Percentiles rank a stretch among this genome's conserved stretches.
These are phyloP conservation scores for Exophiala viscosa DNA, from an alignment of 2,329 filamentous ascomycete species.

Conservation along the genomic window DNA sequence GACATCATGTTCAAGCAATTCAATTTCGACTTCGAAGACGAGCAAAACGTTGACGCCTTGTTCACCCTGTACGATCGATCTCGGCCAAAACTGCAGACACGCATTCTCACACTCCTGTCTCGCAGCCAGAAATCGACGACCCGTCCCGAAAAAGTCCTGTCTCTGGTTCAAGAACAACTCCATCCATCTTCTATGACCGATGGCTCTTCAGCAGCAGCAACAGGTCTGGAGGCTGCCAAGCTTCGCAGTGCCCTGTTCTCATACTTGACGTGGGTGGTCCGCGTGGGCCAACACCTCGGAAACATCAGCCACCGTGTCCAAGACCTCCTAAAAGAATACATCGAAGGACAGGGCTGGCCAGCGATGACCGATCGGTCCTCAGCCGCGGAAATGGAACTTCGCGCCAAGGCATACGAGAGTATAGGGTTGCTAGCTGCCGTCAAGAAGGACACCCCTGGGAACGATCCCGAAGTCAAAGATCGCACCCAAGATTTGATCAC, in stretches of 20 bases:
- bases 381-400: constrained; percentile 61
- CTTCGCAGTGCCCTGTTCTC: constrained; percentile 78
- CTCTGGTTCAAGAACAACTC: constrained; percentile 65
- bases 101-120: constrained; percentile 69
- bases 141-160: constrained; percentile 64
- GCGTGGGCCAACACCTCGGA: constrained; percentile 63
- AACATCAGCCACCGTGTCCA: constrained; percentile 57
- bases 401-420: constrained; percentile 82
- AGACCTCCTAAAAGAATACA: constrained; percentile 70
- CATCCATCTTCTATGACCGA: constrained; percentile 36
- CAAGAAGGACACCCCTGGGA: constrained; percentile 41
- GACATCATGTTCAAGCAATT: constrained; percentile 85
- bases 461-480: constrained; percentile 51
- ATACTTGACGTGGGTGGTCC: constrained; percentile 82
- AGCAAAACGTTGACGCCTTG: constrained; percentile 59
- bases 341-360: constrained; percentile 82
- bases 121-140: constrained; percentile 72
- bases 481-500: constrained; percentile 54
- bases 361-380: constrained; percentile 54
- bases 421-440: constrained; percentile 73
- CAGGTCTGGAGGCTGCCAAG: constrained; percentile 71
- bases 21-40: constrained; percentile 64
- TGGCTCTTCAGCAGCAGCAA: constrained; percentile 24
- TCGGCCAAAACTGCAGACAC: constrained; percentile 69
- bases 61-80: constrained; percentile 70